Evolutionary conservation across 2,329 filamentous ascomycete species (phyloP), one percentile per base, ranked within the genome.

Genomic region (Nigrospora sphaerica): DNA sequence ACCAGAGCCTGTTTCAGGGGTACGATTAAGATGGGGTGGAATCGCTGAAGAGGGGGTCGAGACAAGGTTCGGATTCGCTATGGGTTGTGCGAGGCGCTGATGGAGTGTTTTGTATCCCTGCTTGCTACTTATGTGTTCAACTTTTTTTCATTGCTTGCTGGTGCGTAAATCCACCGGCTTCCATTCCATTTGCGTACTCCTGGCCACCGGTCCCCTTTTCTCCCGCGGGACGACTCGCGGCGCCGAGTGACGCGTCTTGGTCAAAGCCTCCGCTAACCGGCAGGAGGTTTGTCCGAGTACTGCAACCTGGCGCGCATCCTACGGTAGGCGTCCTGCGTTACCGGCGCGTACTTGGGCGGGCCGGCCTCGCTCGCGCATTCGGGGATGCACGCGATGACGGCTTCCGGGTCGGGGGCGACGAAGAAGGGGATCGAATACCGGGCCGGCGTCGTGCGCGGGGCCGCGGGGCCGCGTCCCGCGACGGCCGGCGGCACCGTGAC

Each of bases 351-450:
- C 56, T 72, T 77, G 35, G 71, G 64, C 1, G 71, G 68, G 43
- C 69, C 63, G 1, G 61, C 59, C 16, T 64, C 63, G 11, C 65
- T 65, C 18, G 62, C 64, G 50, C 72, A 77, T 6, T 68, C 68
- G 1, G 70, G 65, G 39, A 80, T 64, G 52, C 73, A 77, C 53
- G 78, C 73, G 44, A 82, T 74, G 10, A 74, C 59, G 4, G 68
- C 63, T 38, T 72, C 64, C 3, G 69, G 63, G 50, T 79, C 71
- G 0, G 77, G 74, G 6, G 66, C 62, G 32, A 81, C 66, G 46
- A 83, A 82, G 54, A 80, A 82, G 1, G 78, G 77, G 44, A 82
- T 81, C 10, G 78, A 81, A 51, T 78, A 82, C 13, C 79, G 63
- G 17, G 71, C 67, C 32, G 64, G 62, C 3, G 73, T 77, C 64